Evolutionary conservation across 73 alveolate genomes (phyloP), one percentile per base, ranked within the genome.

Genomic region (Blepharisma japonicum): DNA sequence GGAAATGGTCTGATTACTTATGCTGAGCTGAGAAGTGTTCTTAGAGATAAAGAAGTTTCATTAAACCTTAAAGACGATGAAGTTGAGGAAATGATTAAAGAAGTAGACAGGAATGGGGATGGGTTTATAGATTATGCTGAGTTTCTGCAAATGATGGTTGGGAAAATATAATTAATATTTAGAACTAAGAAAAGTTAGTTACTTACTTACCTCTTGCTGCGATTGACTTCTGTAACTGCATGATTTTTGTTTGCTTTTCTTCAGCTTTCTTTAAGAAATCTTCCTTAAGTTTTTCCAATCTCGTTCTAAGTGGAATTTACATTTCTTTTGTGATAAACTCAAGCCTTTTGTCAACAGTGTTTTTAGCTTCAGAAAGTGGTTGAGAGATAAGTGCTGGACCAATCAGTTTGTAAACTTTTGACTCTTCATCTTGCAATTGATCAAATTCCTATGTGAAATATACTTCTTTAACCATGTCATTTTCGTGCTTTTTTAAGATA

Each of bases 341-440:
- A 45, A 91, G 85, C 49, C 97, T 72, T 81, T 83, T 83, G 68
- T 89, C 92, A 14, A 91, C 97, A 70, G 89, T 90, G 7, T 71
- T 50, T 85, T 89, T 88, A 25, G 97, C 97, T 79, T 91, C 97
- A 47, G 68, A 76, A 27, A 78, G 54, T 1, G 85, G 91, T 77
- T 89, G 94, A 56, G 87, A 84, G 23, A 91, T 92, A 9, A 91
- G 80, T 45, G 91, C 81, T 7, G 97, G 97, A 23, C 97, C 97
- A n/a, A 91, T 91, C 45, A 85, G 82, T 68, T 91, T 91, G 89
- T 71, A 91, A 7, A 91, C 90, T 39, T 79, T 48, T 48, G 42
- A 32, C 42, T 32, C 42, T 32, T 86, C 96, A n/a, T 67, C 90
- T 23, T 76, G 90, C 50, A 81, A 94, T 68, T 89, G 39, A 14